These are phyloP conservation scores for Podaxis mareebaensis DNA, from an alignment of 768 basidiomycete genomes.

Conservation along the genomic window DNA sequence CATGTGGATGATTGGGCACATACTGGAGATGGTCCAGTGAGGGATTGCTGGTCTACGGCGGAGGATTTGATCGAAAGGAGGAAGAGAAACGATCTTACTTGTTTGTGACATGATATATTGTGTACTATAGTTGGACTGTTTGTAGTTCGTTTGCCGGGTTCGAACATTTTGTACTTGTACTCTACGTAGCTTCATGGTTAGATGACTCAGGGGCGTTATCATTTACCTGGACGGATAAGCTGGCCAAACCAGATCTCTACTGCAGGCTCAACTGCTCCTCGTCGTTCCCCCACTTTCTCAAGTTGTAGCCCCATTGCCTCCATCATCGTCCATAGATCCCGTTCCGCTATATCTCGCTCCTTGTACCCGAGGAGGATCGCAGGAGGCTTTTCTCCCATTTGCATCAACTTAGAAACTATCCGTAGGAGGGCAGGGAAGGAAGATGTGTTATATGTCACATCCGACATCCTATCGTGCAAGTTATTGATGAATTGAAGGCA, in stretches of 20 bases:
- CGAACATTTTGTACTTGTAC: too few species aligned
- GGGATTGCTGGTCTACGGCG: neutral
- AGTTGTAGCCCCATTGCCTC: slow-evolving; percentile 55
- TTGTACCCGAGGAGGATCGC: slow-evolving; percentile 81
- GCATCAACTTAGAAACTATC: slow-evolving; percentile 60
- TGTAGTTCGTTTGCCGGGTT: too few species aligned
- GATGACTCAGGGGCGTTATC: too few species aligned
- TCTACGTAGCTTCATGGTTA: too few species aligned
- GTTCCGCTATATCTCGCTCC: slow-evolving; percentile 76
- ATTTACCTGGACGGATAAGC: neutral
- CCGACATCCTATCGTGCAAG: slow-evolving; percentile 70
- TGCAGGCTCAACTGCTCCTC: slow-evolving; percentile 61
- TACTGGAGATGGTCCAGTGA: neutral
- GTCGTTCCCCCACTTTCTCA: slow-evolving; percentile 49
- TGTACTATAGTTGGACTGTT: too few species aligned
- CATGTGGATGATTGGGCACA: neutral
- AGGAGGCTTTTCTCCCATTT: slow-evolving; percentile 32
- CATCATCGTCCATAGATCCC: slow-evolving; percentile 70
- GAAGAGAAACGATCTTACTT: neutral
- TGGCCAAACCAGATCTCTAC: slow-evolving; percentile 73
- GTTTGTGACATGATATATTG: neutral
- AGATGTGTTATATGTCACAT: slow-evolving; percentile 88
- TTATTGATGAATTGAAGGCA: neutral
- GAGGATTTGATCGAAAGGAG: neutral
- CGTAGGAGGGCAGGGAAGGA: slow-evolving; percentile 77